Evolutionary conservation across 1,284 basidiomycete species (phyloP).

Genomic region (Ganoderma boninense): DNA sequence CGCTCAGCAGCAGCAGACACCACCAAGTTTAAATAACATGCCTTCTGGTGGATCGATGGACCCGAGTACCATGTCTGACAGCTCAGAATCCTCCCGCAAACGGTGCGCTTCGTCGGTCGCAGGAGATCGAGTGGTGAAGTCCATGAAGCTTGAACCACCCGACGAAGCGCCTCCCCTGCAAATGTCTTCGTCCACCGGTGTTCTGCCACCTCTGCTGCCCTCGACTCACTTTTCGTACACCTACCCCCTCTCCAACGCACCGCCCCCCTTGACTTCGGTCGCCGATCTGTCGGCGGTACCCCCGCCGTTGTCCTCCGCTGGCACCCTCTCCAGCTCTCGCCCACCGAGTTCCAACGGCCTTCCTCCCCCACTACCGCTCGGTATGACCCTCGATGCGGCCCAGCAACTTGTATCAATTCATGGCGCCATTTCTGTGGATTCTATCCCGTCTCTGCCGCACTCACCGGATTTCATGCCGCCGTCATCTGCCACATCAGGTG

Average conservation of each 20-base stretch:
- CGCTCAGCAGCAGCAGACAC: conserved; percentile 20
- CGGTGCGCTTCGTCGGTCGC: conserved; percentile 72
- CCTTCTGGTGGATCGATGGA: conserved; percentile 37
- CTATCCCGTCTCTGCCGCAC: conserved; percentile 27
- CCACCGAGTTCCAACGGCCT: conserved; percentile 52
- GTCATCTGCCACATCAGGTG: conserved; percentile 21
- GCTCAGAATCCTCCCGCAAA: conserved; percentile 57
- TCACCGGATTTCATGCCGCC: conserved; percentile 30
- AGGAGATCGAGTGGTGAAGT: conserved; percentile 67
- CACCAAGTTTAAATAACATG: conserved; percentile 35
- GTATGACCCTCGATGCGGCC: conserved; percentile 37
- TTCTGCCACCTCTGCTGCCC: conserved; percentile 41
- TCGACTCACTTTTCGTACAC: conserved; percentile 40
- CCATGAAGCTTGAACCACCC: conserved; percentile 72
- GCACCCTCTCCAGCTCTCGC: conserved; percentile 46
- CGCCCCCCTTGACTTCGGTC: conserved; percentile 34
- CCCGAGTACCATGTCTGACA: conserved; percentile 33
- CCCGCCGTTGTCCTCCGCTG: conserved; percentile 40
- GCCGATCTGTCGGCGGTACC: conserved; percentile 36
- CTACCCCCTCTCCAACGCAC: conserved; percentile 33
- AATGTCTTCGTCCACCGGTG: conserved; percentile 30
- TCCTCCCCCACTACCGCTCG: conserved; percentile 37
- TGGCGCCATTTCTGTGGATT: conserved; percentile 28
- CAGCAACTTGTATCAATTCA: conserved; percentile 32
- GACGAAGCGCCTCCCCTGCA: conserved; percentile 53